A percentile compares a stretch with the other conserved stretches of the same genome.
These are phyloP conservation scores for Chaetomiaceae sp. DNA, from an alignment of 2,329 filamentous ascomycete genomes.

Conservation along the genomic window DNA sequence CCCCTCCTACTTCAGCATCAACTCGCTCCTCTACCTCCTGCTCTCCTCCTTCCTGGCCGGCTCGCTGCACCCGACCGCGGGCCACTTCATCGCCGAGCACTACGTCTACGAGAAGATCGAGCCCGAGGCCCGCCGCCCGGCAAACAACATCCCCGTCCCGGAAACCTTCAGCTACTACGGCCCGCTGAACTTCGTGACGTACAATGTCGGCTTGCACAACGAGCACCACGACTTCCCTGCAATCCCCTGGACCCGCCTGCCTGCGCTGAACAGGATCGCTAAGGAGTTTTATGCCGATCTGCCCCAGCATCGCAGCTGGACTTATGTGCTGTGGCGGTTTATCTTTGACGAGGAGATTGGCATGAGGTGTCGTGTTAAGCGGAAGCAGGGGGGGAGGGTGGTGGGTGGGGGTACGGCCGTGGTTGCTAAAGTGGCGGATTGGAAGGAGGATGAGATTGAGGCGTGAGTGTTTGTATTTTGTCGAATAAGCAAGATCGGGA, in stretches of 20 bases:
- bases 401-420: slow-evolving; percentile 48
- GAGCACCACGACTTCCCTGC: slow-evolving; percentile 99
- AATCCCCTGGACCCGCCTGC: slow-evolving; percentile 86
- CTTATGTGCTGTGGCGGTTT: slow-evolving; percentile 91
- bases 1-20: slow-evolving; percentile 44
- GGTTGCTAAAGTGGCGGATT: slow-evolving; percentile 42
- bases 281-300: slow-evolving; percentile 88
- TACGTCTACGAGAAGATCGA: slow-evolving; percentile 70
- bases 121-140: slow-evolving; percentile 50
- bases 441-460: slow-evolving; percentile 67
- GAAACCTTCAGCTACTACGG: slow-evolving; percentile 99
- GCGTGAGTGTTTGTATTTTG: slow-evolving; percentile 37
- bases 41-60: slow-evolving; percentile 90
- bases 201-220: slow-evolving; percentile 97
- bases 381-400: slow-evolving; percentile 66
- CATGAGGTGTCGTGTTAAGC: slow-evolving; percentile 88
- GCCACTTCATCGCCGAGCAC: slow-evolving; percentile 98
- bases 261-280: slow-evolving; percentile 71
- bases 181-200: slow-evolving; percentile 82
- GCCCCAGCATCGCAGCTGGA: slow-evolving; percentile 85
- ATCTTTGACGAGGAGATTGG: slow-evolving; percentile 86
- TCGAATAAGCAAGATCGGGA: not conserved
- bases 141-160: slow-evolving; percentile 63
- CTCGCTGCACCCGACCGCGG: slow-evolving; percentile 87
- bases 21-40: slow-evolving; percentile 75